Percentiles rank a stretch among this genome's conserved stretches.
Conservation (phyloP, 2,329 filamentous ascomycete species). For the Fusarium heterosporum region DNA sequence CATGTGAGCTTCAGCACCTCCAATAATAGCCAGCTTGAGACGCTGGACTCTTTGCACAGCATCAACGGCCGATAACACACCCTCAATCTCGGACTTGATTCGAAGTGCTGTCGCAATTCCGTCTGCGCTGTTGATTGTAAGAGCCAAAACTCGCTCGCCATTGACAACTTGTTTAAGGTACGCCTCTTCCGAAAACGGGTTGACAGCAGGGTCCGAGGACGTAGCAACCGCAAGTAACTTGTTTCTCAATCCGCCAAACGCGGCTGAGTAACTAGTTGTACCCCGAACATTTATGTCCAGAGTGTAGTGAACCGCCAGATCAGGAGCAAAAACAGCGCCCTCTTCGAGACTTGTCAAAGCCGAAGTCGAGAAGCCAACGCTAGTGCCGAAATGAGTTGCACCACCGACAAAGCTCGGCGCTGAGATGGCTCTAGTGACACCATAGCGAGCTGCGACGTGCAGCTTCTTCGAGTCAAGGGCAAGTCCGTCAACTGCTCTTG, state of each 20-base stretch:
- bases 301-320: constrained; percentile 70
- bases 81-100: constrained; percentile 68
- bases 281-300: constrained; percentile 57
- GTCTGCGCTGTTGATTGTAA: constrained; percentile 73
- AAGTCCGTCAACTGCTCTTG: constrained; percentile 68
- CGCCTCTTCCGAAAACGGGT: constrained; percentile 60
- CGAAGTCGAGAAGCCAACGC: constrained; percentile 68
- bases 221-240: constrained; percentile 66
- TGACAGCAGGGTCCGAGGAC: constrained; percentile 49
- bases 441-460: constrained; percentile 63
- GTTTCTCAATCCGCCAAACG: constrained; percentile 62
- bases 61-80: constrained; percentile 44
- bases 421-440: constrained; percentile 69
- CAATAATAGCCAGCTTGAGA: constrained; percentile 68
- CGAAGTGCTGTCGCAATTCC: constrained; percentile 69
- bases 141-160: constrained; percentile 65
- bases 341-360: constrained; percentile 60
- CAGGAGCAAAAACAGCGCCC: constrained; percentile 64
- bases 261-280: constrained; percentile 64
- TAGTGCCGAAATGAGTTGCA: constrained; percentile 65
- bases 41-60: constrained; percentile 30
- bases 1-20: constrained; percentile 72
- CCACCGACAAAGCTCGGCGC: constrained; percentile 61
- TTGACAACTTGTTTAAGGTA: constrained; percentile 66
- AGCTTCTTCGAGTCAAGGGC: constrained; percentile 68